phyloP scores from a whole-genome alignment of 192 early-diverging fungal genomes.

The Coemansia sp. region DNA sequence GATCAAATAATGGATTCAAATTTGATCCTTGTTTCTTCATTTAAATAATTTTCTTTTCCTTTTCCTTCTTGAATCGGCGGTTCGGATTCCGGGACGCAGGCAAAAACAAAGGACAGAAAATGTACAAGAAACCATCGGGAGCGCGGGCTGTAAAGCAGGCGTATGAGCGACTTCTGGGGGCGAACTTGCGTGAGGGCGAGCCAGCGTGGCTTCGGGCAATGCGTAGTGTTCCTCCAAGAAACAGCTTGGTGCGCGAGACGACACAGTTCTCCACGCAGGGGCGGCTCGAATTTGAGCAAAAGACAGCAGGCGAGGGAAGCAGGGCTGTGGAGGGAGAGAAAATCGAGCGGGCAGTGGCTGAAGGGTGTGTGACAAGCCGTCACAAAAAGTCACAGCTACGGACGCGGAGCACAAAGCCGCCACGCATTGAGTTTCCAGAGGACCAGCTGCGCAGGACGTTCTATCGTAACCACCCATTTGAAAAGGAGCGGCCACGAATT shows the following conservation, averaged over 20 bases:
- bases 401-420: slow-evolving; percentile 63
- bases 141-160: slow-evolving; percentile 34
- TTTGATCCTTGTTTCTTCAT: background rate
- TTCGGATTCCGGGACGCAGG: background rate
- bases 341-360: slow-evolving; percentile 35
- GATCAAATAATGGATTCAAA: background rate
- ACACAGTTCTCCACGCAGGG: slow-evolving; percentile 44
- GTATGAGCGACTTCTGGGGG: slow-evolving; percentile 43
- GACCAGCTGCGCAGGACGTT: slow-evolving; percentile 83
- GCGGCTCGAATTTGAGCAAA: slow-evolving; percentile 39
- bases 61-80: background rate
- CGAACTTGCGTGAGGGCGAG: slow-evolving; percentile 37
- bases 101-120: slow-evolving; percentile 8
- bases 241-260: slow-evolving; percentile 53
- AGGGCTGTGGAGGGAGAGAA: background rate
- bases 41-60: background rate
- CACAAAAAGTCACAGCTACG: slow-evolving; percentile 63
- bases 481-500: slow-evolving; percentile 69
- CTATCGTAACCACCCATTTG: slow-evolving; percentile 92
- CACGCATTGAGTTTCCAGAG: slow-evolving; percentile 83
- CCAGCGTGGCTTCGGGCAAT: slow-evolving; percentile 56
- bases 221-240: slow-evolving; percentile 40
- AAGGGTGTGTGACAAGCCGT: slow-evolving; percentile 34
- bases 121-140: slow-evolving; percentile 46
- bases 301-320: background rate